These are phyloP conservation scores for Zizania latifolia DNA, from an alignment of 176 grass and related monocot species.

Conservation along the genomic window DNA sequence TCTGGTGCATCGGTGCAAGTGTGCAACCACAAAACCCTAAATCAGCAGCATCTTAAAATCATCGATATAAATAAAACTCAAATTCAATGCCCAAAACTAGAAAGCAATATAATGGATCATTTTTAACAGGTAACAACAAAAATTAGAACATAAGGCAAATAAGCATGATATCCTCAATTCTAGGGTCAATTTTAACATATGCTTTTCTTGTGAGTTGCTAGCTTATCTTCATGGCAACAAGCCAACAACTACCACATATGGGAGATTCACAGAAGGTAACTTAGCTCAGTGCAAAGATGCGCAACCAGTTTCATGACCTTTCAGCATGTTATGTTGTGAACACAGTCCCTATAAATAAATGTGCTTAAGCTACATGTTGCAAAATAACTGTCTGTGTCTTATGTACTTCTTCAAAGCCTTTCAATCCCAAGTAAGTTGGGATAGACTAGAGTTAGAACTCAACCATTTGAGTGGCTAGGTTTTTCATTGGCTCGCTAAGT, in stretches of 20 bases:
- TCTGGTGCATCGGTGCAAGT: background rate
- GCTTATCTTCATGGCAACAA: conserved; percentile 12
- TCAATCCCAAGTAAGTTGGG: no score
- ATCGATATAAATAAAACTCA: background rate
- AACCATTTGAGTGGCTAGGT: no score
- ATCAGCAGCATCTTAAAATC: background rate
- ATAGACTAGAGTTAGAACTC: no score
- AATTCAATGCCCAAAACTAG: background rate
- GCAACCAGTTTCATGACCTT: background rate
- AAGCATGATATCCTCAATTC: background rate
- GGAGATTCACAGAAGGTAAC: conserved; percentile 10
- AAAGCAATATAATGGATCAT: no score
- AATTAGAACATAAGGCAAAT: background rate
- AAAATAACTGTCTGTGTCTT: background rate
- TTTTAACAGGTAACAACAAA: background rate
- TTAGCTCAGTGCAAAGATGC: background rate
- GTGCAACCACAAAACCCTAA: background rate
- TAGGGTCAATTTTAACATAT: background rate
- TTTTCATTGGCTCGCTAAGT: no score
- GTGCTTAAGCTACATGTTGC: background rate
- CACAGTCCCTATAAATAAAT: background rate
- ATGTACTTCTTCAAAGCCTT: no score
- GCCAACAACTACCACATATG: background rate
- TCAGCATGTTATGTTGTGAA: conserved; percentile 1
- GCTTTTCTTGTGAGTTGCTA: background rate